A percentile compares a stretch with the other conserved stretches of the same genome.
Conservation (phyloP, 1,139 yeast genomes). For the Candida pseudocylindracea region DNA sequence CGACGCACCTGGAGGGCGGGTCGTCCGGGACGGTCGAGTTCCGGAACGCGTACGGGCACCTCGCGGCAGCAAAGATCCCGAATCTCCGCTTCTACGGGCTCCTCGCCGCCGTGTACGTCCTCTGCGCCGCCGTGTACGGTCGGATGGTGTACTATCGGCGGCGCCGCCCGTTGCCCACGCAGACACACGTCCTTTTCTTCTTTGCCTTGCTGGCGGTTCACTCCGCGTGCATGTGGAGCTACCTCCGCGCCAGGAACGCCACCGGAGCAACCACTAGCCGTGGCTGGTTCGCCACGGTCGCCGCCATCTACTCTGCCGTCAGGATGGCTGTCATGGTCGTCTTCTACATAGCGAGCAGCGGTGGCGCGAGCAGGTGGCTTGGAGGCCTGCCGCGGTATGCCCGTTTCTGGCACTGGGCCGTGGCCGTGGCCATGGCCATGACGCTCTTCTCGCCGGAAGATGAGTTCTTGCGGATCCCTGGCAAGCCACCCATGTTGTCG, state of each 20-base stretch:
- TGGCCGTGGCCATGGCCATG: constrained; percentile 48
- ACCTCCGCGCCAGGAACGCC: constrained; percentile 58
- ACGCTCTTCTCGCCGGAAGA: constrained; percentile 59
- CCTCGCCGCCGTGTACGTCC: constrained; percentile 63
- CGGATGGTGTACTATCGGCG: constrained; percentile 76
- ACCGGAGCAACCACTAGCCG: neutral
- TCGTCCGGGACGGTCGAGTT: constrained; percentile 52
- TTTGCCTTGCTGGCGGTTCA: constrained; percentile 67
- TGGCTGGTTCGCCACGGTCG: constrained; percentile 43
- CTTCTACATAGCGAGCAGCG: constrained; percentile 58
- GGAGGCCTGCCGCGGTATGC: neutral
- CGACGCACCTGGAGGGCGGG: constrained; percentile 25
- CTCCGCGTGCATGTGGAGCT: constrained; percentile 77
- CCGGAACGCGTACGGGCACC: constrained; percentile 78
- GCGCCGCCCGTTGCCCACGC: constrained; percentile 74
- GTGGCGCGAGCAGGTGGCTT: constrained; percentile 44
- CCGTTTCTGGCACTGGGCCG: constrained; percentile 13
- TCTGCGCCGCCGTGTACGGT: constrained; percentile 60
- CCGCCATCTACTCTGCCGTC: constrained; percentile 58
- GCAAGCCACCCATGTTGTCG: too few relatives aligned
- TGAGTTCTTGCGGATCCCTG: too few relatives aligned
- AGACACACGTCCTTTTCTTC: constrained; percentile 73
- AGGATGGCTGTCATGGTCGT: constrained; percentile 81
- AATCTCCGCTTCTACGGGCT: constrained; percentile 79
- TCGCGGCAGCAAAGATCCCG: constrained; percentile 82